phyloP scores from a whole-genome alignment of 2,329 filamentous ascomycete genomes.

The Aaosphaeria arxii region DNA sequence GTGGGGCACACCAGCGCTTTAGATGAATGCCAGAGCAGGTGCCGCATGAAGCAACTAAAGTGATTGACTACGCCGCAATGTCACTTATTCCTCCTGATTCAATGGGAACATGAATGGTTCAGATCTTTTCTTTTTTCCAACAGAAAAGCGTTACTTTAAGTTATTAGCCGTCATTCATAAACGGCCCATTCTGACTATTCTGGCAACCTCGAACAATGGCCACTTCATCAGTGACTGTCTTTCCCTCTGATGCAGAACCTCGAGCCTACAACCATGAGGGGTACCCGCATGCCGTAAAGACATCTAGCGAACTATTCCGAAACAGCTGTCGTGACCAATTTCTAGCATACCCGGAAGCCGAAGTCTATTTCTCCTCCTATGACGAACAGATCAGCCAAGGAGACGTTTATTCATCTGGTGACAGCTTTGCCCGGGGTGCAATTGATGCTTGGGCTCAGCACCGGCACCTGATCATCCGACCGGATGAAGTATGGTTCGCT shows the following conservation, averaged over 20 bases:
- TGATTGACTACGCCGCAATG: no score
- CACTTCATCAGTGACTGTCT: background rate
- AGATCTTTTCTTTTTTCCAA: no score
- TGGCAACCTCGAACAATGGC: no score
- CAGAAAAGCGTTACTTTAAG: no score
- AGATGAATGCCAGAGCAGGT: no score
- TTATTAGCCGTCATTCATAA: no score
- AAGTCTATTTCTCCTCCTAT: conserved; percentile 2
- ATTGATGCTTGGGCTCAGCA: conserved; percentile 9
- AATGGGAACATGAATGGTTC: no score
- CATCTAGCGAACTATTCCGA: background rate
- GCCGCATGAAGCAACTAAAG: no score
- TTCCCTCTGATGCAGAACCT: conserved; percentile 5
- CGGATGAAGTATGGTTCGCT: conserved; percentile 12
- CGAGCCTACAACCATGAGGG: conserved; percentile 2
- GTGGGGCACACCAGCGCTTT: no score
- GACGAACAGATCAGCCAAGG: background rate
- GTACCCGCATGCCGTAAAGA: background rate
- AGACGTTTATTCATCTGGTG: conserved; percentile 4
- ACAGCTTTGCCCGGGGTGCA: conserved; percentile 7
- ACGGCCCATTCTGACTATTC: no score
- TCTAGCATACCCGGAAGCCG: background rate
- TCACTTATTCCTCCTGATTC: no score
- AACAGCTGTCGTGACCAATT: background rate
- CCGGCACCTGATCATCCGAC: conserved; percentile 10